Evolutionary conservation across 1,284 basidiomycete genomes (phyloP), one percentile per base, ranked within the genome.

Genomic region (Puccinia coronata): DNA sequence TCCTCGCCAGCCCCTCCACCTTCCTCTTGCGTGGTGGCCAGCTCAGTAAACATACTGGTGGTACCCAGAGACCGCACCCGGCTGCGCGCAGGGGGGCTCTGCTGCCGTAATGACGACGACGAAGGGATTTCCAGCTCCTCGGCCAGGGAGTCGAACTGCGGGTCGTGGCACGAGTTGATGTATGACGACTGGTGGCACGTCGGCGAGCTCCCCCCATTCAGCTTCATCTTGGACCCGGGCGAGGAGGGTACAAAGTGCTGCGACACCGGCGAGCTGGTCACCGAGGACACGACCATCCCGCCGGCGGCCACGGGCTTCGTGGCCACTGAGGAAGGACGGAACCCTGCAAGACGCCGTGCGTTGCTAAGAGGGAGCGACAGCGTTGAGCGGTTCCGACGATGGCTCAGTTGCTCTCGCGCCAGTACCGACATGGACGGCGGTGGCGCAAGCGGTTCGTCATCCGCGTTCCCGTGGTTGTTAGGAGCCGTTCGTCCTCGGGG

Each of bases 301-400:
- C 39, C 2, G 14, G 36, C 73, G 4, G 14, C 34, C 43, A 70
- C 20, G 25, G 36, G 43, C 12, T 34, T 9, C 16, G 73, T 53
- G 31, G 51, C 55, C 2, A 51, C 11, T 9, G 71, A 75, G 28
- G 61, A 57, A 5, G 73, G 73, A 2, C 73, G 53, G 57, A 75
- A 61, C 23, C 53, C 23, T 20, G 6, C 57, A 47, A 75, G 11
- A 25, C 39, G 36, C 43, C 57, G 39, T n/a, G 3, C 73, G 20
- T 59, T 59, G 18, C 31, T 75, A 25, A 79, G 77, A 5, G 79
- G 79, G n/a, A 80, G 41, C 12, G 79, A 80, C 0, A 80, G 69
- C 9, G 69, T 55, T 18, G 79, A 80, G 20, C 65, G 79, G 43
- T 61, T 80, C 28, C 79, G 53, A 8, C 79, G 77, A 72, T 80